Conservation (phyloP, 2,329 filamentous ascomycete species). For the Trichoderma koningii region DNA sequence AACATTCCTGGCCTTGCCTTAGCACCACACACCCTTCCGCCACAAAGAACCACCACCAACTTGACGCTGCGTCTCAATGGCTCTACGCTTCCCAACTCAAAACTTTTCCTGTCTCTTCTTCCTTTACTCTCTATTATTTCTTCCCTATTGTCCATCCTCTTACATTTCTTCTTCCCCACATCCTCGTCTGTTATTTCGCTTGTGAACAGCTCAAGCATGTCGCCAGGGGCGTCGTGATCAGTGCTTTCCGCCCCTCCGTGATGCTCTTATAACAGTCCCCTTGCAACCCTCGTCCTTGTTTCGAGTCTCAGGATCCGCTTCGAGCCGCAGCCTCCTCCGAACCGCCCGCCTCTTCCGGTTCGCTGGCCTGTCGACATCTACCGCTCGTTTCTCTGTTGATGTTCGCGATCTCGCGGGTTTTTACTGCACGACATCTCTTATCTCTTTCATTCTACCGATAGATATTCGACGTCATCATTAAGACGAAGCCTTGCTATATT, state of each 20-base stretch:
- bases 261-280: constrained; percentile 31
- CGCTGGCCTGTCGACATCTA: not conserved
- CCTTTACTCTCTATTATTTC: not conserved
- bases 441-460: not conserved
- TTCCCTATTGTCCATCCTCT: not conserved
- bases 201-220: constrained; percentile 31
- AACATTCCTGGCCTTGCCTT: not conserved
- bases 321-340: constrained; percentile 19
- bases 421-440: not conserved
- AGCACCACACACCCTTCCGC: constrained; percentile 11
- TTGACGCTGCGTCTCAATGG: not conserved
- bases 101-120: not conserved
- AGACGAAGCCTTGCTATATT: constrained; percentile 9
- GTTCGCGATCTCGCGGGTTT: not conserved
- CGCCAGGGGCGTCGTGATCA: constrained; percentile 35
- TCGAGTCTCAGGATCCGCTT: constrained; percentile 19
- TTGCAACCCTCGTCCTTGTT: constrained; percentile 7
- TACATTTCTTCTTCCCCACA: constrained; percentile 7
- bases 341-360: constrained; percentile 19
- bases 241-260: constrained; percentile 27
- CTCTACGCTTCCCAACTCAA: constrained; percentile 8
- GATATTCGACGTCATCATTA: constrained; percentile 4
- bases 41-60: constrained; percentile 5
- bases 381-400: constrained; percentile 11
- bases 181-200: constrained; percentile 23